Percentiles rank a stretch among this genome's conserved stretches.
Conservation (phyloP, 78 protist species). For the Pigoraptor vietnamica region DNA sequence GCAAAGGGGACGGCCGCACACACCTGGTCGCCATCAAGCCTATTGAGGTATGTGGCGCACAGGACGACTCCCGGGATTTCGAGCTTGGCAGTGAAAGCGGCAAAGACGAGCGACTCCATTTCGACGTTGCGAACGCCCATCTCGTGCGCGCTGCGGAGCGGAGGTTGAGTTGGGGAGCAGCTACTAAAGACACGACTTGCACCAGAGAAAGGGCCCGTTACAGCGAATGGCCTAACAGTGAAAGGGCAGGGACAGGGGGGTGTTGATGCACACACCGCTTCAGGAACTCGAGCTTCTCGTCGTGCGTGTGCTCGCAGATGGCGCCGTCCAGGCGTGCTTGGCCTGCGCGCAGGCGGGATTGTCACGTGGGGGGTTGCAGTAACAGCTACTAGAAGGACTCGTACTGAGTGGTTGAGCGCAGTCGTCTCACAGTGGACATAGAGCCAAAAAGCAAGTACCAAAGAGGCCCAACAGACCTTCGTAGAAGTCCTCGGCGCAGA, state of each 20-base stretch:
- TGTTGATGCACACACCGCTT: not conserved
- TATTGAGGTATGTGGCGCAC: slow-evolving; percentile 18
- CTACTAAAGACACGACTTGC: not conserved
- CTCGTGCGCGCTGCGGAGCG: not conserved
- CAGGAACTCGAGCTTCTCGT: slow-evolving; percentile 28
- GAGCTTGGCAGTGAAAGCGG: slow-evolving; percentile 12
- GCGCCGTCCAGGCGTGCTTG: slow-evolving; percentile 46
- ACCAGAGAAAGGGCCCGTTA: no score
- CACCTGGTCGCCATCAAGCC: slow-evolving; percentile 44
- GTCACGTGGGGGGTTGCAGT: no score
- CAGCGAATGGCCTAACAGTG: no score
- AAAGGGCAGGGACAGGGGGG: not conserved
- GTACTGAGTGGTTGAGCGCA: no score
- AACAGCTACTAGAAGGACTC: no score
- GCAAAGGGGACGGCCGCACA: not conserved
- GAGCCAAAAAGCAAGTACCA: not conserved
- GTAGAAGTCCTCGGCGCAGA: slow-evolving; percentile 41
- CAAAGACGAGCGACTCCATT: slow-evolving; percentile 41
- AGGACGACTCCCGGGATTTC: slow-evolving; percentile 16
- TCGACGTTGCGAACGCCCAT: slow-evolving; percentile 35
- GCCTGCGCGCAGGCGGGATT: not conserved
- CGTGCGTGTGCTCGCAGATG: slow-evolving; percentile 30
- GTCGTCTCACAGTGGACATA: not conserved
- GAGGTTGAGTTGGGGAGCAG: no score
- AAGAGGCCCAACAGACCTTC: not conserved